Evolutionary conservation across 306 rosid genomes (phyloP), one percentile per base, ranked within the genome.

Genomic region (Dryas octopetala): DNA sequence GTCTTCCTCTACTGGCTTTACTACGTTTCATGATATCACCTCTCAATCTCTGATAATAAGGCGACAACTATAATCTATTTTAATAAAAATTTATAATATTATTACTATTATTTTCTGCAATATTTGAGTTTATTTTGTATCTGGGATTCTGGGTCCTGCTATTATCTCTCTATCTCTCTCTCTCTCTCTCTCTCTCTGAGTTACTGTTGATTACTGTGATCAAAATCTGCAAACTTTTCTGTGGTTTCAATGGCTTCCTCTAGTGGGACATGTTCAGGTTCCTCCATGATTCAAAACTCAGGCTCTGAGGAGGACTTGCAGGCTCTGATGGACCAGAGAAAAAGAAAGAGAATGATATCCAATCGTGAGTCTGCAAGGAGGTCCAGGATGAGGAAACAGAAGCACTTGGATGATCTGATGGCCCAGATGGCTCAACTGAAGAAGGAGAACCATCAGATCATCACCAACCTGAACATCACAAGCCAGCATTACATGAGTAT

Each of bases 341-440:
- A 95, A 75, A 87, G 98, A 81, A 95, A 95, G 85, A 86, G 98
- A 66, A 95, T 95, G 98, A 59, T 90, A 66, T 95, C 98, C 0
- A 95, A 95, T n/a, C 88, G 98, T 0, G 98, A 95, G 76, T 95
- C 98, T 0, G 98, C 98, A 0, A 82, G 97, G 51, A 53, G 98
- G 41, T 95, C 97, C 5, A 74, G 98, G 74, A 86, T 95, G 97
- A 89, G 97, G 74, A 95, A 95, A 62, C 98, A 90, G 85, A 89
- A 95, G 84, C 98, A 95, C 77, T 61, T 92, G 82, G 97, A 95
- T 61, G 97, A 95, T 78, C 87, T 95, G 59, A 86, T 82, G 76
- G 86, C 86, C 0, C 95, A 89, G 82, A 87, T 88, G 69, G 46
- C 72, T 19, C 79, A 90, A 62, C 84, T 95, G 1, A 85, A 80